A percentile compares a stretch with the other conserved stretches of the same genome.
Conservation (phyloP, 164 flowering plant genomes). For the Vitis rupestris region DNA sequence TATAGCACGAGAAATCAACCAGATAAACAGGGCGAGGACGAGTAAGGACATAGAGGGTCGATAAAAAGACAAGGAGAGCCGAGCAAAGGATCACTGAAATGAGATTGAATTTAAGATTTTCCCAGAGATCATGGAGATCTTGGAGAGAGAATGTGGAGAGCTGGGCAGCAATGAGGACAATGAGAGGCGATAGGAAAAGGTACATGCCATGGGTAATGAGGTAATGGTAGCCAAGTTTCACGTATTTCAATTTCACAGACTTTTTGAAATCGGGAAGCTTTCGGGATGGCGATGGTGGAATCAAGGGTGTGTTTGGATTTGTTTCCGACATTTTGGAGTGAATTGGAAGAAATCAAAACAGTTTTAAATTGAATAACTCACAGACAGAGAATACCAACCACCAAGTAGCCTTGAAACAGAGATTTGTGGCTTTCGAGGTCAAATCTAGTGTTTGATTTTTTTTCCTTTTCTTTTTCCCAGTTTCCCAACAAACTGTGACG, state of each 20-base stretch:
- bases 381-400: too few relatives aligned
- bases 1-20: conserved; percentile 72
- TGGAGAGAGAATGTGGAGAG: conserved; percentile 39
- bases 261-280: conserved; percentile 55
- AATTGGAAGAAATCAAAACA: background rate
- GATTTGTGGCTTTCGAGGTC: background rate
- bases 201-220: conserved; percentile 60
- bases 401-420: background rate
- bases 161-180: conserved; percentile 38
- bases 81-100: conserved; percentile 46
- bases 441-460: too few relatives aligned
- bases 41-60: conserved; percentile 67
- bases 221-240: conserved; percentile 66
- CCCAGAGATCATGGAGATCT: conserved; percentile 52
- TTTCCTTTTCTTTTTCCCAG: background rate
- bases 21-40: conserved; percentile 82
- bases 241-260: conserved; percentile 63
- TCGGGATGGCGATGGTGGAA: conserved; percentile 18
- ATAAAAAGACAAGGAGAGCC: conserved; percentile 57
- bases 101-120: conserved; percentile 49
- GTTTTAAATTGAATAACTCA: too few relatives aligned
- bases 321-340: conserved; percentile 23
- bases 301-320: conserved; percentile 18
- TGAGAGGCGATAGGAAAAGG: conserved; percentile 41
- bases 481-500: background rate